Evolutionary conservation across 371 early-diverging fungal species (phyloP), one percentile per base, ranked within the genome.

Genomic region (Hamiltosporidium tvaerminnensis): DNA sequence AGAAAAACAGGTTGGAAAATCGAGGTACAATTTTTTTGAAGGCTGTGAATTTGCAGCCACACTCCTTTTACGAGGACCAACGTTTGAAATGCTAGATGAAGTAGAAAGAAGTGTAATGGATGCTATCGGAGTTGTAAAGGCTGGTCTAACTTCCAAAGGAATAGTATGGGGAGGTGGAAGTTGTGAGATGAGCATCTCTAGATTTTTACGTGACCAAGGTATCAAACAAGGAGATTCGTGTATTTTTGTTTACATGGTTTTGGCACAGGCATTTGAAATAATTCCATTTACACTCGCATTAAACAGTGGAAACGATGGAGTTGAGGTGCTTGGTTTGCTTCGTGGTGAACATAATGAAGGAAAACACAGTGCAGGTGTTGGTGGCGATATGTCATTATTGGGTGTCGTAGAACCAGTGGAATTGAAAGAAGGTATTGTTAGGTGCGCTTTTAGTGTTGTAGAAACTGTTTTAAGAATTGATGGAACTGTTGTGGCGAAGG

Each of bases 51-150:
- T 86, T 77, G 92, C 91, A 0, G 90, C 90, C 76, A 98, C 99
- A 0, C 79, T 98, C 34, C 82, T 98, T 53, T 82, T 98, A 50
- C 83, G 96, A 68, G 99, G 99, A 69, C 96, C 96, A 65, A 93
- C 96, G 32, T 91, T 91, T 74, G 95, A 96, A 78, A 91, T 96
- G 63, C 90, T 98, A 78, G 93, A 95, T 66, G 99, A 98, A 78
- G 93, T 97, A 1, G 96, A 95, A 81, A 85, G 99, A 62, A 85
- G 86, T 71, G 81, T 98, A 68, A 89, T 96, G 78, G 99, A 98
- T 80, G 94, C 96, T 54, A 90, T 97, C 73, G 91, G 92, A 89
- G 91, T 96, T 80, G 92, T 97, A 33, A 83, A 90, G 64, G 82
- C 90, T 61, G 88, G 91, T 30, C 86, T 94, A 79, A 90, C 88